Evolutionary conservation across 2,329 filamentous ascomycete genomes (phyloP), one percentile per base, ranked within the genome.

Genomic region (Neonectria neomacrospora): DNA sequence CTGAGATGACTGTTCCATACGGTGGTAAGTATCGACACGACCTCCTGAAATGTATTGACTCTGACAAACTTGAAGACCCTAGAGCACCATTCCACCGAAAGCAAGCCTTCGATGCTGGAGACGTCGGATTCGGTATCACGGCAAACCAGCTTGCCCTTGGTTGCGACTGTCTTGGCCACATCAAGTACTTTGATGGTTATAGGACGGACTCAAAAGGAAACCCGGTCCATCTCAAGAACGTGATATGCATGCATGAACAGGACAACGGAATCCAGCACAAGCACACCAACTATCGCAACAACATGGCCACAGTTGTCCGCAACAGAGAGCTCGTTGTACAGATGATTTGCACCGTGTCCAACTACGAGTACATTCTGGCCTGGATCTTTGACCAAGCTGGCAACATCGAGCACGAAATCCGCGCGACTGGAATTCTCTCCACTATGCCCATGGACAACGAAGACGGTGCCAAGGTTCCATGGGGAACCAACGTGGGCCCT

Each of bases 221-320:
- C 7, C 52, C 57, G 11, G 41, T 56, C 8, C 44, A 47, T 0
- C 60, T 34, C 8, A 23, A 44, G 32, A 92, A 93, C 69, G 90
- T 90, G 7, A 90, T 93, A 66, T 93, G 90, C 71, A 90, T 93
- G 61, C 90, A 93, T 76, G 90, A 93, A 76, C 90, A 93, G 77
- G 90, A 93, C 67, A 86, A 87, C 2, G 90, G 90, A 3, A 91
- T 93, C 54, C 79, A 92, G 2, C 92, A 91, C 83, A 93, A 93
- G 76, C 89, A 91, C 76, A 91, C 54, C 88, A 90, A 93, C 74
- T 92, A 92, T 83, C 87, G 90, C 45, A 90, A 92, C 71, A 87
- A 90, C 89, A 86, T 3, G 83, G 83, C 85, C 1, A 83, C 85
- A 0, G 82, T 88, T 2, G 82, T 81, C 0, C 78, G 86, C 12